A percentile compares a stretch with the other conserved stretches of the same genome.
These are phyloP conservation scores for Cladophialophora yegresii DNA, from an alignment of 2,329 filamentous ascomycete species.

Conservation along the genomic window DNA sequence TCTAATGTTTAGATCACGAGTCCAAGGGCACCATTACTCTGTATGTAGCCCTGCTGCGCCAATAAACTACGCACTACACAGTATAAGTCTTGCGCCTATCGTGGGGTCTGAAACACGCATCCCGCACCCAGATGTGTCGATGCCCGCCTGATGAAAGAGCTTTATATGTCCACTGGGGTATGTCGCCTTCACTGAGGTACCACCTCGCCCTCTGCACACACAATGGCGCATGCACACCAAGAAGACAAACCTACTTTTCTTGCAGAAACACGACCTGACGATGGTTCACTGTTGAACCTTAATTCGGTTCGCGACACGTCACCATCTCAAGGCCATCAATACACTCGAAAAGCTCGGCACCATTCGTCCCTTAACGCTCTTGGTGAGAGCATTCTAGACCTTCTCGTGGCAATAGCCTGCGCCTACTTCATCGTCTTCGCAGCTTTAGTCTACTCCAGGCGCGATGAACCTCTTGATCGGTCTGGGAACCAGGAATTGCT, in stretches of 20 bases:
- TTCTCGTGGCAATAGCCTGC: neutral
- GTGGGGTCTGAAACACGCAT: too few relatives aligned
- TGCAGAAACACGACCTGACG: neutral
- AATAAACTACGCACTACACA: neutral
- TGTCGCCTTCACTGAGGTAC: neutral
- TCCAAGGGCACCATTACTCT: neutral
- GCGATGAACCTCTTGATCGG: conserved; percentile 6
- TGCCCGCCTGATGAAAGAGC: neutral
- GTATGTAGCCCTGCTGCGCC: neutral
- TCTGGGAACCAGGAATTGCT: conserved; percentile 8
- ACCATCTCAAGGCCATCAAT: conserved; percentile 1
- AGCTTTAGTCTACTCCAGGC: conserved; percentile 6
- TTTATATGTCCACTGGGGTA: neutral
- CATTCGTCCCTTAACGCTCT: neutral
- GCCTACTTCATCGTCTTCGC: conserved; percentile 15
- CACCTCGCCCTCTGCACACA: neutral
- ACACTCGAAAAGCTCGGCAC: conserved; percentile 1
- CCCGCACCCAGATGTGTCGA: neutral
- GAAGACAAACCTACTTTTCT: neutral
- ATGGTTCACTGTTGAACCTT: neutral
- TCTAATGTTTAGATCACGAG: neutral
- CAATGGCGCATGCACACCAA: neutral
- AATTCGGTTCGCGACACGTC: neutral
- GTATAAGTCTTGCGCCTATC: neutral
- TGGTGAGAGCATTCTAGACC: conserved; percentile 3